Conservation (phyloP, 208 protist species). For the Angomonas ambiguus region DNA sequence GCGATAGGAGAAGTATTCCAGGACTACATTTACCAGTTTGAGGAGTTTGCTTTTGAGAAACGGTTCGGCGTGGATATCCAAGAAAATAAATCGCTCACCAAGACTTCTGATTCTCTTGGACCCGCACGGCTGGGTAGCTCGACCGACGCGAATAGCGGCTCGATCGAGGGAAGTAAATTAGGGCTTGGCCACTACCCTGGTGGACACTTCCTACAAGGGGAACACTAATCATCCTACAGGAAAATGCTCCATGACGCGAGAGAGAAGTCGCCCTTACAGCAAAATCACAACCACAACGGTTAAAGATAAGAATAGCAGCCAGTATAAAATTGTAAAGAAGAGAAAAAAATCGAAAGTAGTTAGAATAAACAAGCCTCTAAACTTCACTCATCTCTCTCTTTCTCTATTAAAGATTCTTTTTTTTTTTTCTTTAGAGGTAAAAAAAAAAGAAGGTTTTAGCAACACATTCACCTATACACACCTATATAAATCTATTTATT, state of each 20-base stretch:
- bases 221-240: neutral
- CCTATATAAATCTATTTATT: too few relatives aligned
- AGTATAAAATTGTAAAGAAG: neutral
- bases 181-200: neutral
- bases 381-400: too few relatives aligned
- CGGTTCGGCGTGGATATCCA: slow-evolving; percentile 71
- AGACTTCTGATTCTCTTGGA: neutral
- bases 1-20: slow-evolving; percentile 77
- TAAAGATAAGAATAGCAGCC: neutral
- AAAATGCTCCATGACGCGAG: too few relatives aligned
- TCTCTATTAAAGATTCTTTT: too few relatives aligned
- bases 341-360: neutral
- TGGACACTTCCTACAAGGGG: neutral
- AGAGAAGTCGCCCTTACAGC: too few relatives aligned
- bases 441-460: too few relatives aligned
- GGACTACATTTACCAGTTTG: slow-evolving; percentile 86
- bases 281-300: neutral
- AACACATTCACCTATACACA: too few relatives aligned
- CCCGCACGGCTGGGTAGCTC: slow-evolving; percentile 69
- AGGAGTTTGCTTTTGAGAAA: slow-evolving; percentile 88
- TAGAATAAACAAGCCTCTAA: neutral
- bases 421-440: too few relatives aligned
- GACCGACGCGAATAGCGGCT: slow-evolving; percentile 1
- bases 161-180: neutral
- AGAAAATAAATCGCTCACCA: slow-evolving; percentile 34